Evolutionary conservation across 441 rosid species (phyloP), one percentile per base, ranked within the genome.

Genomic region (Syzygium malaccense): DNA sequence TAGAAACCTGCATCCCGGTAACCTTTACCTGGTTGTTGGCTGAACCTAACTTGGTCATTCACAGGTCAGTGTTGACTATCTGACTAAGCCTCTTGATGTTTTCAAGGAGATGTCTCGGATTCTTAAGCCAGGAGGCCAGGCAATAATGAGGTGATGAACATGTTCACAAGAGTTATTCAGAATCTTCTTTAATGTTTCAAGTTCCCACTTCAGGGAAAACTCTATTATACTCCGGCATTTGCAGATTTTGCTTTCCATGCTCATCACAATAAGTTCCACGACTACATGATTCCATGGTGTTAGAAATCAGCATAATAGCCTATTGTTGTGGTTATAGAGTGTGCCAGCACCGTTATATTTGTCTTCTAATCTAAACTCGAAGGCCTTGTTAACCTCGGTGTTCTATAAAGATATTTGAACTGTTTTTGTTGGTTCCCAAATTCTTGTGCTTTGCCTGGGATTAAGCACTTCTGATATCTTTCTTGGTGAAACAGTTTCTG

Each of bases 61-160:
- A 37, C 91, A 96, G 99, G 99, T 96, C 86, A 96, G 99, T 87
- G 97, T 95, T 66, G 99, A 96, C 89, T 96, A 96, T 92, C 94
- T 96, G 88, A 95, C 96, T 62, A 98, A 94, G 90, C 99, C 99
- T 60, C 92, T 96, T 71, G 95, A 91, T 86, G 92, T 96, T 87
- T 98, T 96, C 92, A 95, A 94, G 93, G 99, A 98, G 95, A 96
- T 96, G 95, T 14, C 88, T 68, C 90, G 98, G 90, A 85, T 96
- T 91, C 98, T 96, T 87, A 96, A 95, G 92, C 99, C 99, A 4
- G 96, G 97, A 37, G 98, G 98, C 85, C 92, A 94, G 86, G 99
- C 97, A 85, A 87, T 96, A 88, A 94, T 96, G 94, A 98, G 99
- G 97, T 94, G 89, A 91, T 68, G 55, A 30, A 87, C 90, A 48